These are phyloP conservation scores for Ophiostoma ips DNA, from an alignment of 2,329 filamentous ascomycete genomes.

Conservation along the genomic window DNA sequence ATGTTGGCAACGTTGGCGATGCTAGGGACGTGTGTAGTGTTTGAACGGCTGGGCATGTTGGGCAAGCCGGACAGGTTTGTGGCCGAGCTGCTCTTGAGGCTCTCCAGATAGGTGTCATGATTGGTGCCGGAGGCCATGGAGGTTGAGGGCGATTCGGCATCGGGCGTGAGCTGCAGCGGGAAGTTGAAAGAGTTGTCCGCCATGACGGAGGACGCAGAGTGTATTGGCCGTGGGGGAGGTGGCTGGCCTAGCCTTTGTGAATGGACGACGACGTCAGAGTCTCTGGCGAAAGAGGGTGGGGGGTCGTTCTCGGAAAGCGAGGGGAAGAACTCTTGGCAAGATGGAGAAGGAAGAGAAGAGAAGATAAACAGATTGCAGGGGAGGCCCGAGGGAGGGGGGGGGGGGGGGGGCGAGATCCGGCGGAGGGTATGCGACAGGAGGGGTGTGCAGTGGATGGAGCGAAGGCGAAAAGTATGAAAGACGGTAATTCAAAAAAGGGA, in stretches of 20 bases:
- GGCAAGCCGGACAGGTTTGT: neutral
- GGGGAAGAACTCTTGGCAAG: neutral
- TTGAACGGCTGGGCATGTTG: neutral
- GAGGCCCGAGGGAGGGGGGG: neutral
- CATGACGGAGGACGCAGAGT: neutral
- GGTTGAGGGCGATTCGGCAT: constrained; percentile 9
- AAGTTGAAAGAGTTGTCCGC: constrained; percentile 2
- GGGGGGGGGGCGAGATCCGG: neutral
- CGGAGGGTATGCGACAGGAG: neutral
- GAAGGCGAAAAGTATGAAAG: neutral
- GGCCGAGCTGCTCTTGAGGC: neutral
- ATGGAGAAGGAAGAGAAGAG: neutral
- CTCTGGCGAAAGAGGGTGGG: neutral
- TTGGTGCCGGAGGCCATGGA: neutral
- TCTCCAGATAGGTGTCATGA: constrained; percentile 4
- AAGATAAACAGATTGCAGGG: neutral
- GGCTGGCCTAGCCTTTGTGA: neutral
- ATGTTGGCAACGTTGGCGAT: neutral
- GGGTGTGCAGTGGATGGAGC: neutral
- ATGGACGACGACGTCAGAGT: neutral
- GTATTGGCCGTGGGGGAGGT: neutral
- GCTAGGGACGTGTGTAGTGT: neutral
- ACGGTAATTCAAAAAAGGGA: neutral
- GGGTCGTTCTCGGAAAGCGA: neutral
- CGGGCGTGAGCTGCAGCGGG: constrained; percentile 5